Conservation (phyloP, 805 yeast genomes). For the Myxozyma sirexii region DNA sequence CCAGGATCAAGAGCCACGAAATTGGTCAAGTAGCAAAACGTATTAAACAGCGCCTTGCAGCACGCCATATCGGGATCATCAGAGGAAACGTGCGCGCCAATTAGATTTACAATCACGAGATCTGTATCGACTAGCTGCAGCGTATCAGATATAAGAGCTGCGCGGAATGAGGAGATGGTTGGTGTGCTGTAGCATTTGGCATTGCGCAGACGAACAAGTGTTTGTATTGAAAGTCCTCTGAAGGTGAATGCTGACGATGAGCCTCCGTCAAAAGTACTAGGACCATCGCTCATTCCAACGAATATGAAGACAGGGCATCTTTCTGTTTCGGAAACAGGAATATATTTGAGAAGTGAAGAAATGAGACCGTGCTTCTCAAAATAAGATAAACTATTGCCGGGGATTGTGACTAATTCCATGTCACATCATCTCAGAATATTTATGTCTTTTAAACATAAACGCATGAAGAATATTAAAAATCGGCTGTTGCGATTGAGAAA, state of each 20-base stretch:
- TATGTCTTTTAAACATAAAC: too few relatives aligned
- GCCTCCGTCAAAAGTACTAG: neutral
- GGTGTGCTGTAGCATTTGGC: neutral
- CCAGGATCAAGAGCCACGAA: neutral
- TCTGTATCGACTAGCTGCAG: neutral
- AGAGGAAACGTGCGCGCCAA: slow-evolving; percentile 4
- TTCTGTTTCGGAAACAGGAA: neutral
- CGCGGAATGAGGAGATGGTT: neutral
- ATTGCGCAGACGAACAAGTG: neutral
- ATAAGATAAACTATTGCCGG: neutral
- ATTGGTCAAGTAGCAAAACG: neutral
- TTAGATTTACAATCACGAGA: neutral
- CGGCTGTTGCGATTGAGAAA: too few relatives aligned
- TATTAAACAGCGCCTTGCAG: neutral
- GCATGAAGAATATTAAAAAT: too few relatives aligned
- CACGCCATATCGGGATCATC: neutral
- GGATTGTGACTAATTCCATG: neutral
- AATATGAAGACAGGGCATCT: neutral
- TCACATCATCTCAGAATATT: too few relatives aligned
- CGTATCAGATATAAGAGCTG: neutral
- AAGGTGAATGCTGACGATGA: neutral
- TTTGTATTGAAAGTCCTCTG: neutral
- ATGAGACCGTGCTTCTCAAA: neutral
- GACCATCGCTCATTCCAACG: neutral
- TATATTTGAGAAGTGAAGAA: neutral